Base-by-base conservation (phyloP, 495 filamentous ascomycete species). In the Xylaria sp. region DNA sequence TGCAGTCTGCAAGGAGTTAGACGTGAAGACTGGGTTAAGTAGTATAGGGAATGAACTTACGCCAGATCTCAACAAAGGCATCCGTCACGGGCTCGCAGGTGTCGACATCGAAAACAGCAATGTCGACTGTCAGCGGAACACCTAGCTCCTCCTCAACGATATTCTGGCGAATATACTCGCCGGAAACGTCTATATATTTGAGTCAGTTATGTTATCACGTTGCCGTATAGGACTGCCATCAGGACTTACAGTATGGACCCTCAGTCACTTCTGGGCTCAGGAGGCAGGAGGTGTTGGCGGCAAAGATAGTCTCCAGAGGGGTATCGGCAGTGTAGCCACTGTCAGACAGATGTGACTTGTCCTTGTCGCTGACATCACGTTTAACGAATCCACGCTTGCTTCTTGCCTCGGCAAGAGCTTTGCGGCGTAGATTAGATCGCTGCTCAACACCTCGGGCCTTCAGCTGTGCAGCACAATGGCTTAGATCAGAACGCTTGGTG, bases 41-140 rank as follows among this genome's bases (percentile, higher is more conserved):
- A 1, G 29, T 24, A 26, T 5, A 33, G n/a, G 31, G 24, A 0
- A 8, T 31, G 6, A 5, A 35, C 61, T 64, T 64, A 64, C 61
- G 86, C 88, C 89, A 91, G 53, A 89, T 79, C 75, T 92, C 90
- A 43, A 90, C 78, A 72, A 86, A 92, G 41, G 86, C 79, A 41
- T 85, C 79, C 0, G 84, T 78, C 9, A 90, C 76, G 0, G 88
- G 85, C 40, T 89, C 79, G 80, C 88, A 92, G 40, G 85, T 89
- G 41, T 85, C 84, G 48, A 80, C 82, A 76, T 91, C 86, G 68
- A 90, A 81, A 40, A 91, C 75, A 71, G 90, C 88, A 73, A 90
- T 81, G 70, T 91, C 90, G 52, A 91, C 80, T 64, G 85, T 84
- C 21, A 90, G 80, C 14, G 83, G 76, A 21, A 91, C 83, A 69